These are phyloP conservation scores for Picochlorum sp. DNA, from an alignment of 139 green algal genomes.

Conservation along the genomic window DNA sequence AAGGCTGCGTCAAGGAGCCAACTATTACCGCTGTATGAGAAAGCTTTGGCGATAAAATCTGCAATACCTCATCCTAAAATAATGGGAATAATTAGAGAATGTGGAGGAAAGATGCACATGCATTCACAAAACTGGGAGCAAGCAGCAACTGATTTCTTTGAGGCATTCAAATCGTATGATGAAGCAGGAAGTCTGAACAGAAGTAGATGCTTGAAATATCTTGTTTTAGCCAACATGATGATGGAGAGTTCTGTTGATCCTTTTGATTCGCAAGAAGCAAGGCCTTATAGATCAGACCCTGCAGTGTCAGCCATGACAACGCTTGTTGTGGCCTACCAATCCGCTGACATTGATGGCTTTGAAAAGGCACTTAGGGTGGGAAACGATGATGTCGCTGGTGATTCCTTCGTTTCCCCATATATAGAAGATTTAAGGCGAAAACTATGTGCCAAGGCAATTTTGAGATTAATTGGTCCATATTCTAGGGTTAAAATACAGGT, in stretches of 20 bases:
- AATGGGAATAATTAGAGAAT: constrained; percentile 95
- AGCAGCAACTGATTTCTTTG: constrained; percentile 96
- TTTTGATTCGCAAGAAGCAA: constrained; percentile 88
- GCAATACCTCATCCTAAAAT: constrained; percentile 96
- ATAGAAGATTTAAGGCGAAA: constrained; percentile 93
- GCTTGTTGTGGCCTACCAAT: constrained; percentile 91
- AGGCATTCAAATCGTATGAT: constrained; percentile 98
- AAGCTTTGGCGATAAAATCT: constrained; percentile 76
- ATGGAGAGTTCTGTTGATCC: constrained; percentile 93
- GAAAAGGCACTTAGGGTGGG: constrained; percentile 78
- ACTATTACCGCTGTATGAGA: constrained; percentile 75
- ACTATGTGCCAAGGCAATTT: constrained; percentile 74
- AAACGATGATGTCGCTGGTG: constrained; percentile 76
- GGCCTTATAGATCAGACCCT: constrained; percentile 74
- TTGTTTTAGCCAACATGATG: constrained; percentile 96
- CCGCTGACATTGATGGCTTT: constrained; percentile 86
- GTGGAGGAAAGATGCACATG: constrained; percentile 98
- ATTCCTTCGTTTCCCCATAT: constrained; percentile 92
- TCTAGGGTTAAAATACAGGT: constrained; percentile 76
- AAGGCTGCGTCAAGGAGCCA: constrained; percentile 75
- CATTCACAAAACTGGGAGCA: constrained; percentile 75
- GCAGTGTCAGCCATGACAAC: constrained; percentile 87
- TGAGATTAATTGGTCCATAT: constrained; percentile 59
- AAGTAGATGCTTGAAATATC: constrained; percentile 96
- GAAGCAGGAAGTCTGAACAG: constrained; percentile 63